Evolutionary conservation across 768 basidiomycete genomes (phyloP).

Genomic region (Lentinula aciculospora): DNA sequence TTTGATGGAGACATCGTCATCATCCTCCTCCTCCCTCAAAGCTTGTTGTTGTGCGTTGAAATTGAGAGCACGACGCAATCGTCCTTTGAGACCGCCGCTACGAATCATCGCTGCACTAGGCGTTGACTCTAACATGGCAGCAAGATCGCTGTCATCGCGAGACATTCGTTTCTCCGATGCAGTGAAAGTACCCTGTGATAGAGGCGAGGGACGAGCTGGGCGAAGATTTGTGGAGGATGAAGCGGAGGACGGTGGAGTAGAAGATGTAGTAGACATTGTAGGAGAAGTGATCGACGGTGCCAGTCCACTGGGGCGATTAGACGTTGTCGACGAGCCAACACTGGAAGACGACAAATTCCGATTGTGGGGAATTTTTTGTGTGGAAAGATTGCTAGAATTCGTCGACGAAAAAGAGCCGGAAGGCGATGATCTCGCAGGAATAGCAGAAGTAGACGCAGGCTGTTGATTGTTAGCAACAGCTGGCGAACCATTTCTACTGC

Average conservation of each 20-base stretch:
- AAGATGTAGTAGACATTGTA: constrained; percentile 25
- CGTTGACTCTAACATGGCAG: constrained; percentile 40
- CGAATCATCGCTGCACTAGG: constrained; percentile 33
- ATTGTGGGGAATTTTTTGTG: constrained; percentile 32
- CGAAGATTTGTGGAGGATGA: constrained; percentile 27
- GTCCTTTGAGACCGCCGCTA: constrained; percentile 70
- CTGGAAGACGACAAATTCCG: constrained; percentile 38
- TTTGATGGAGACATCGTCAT: constrained; percentile 28
- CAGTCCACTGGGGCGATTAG: constrained; percentile 22
- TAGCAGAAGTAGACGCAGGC: constrained; percentile 7
- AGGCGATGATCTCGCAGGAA: constrained; percentile 10
- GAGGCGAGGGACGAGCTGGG: constrained; percentile 55
- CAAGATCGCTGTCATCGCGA: constrained; percentile 68
- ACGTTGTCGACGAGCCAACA: constrained; percentile 34
- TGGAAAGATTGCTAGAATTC: constrained; percentile 12
- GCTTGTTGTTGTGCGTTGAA: constrained; percentile 49
- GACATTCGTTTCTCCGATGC: constrained; percentile 74
- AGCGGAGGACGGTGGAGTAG: constrained; percentile 23
- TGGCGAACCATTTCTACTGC: constrained; percentile 30
- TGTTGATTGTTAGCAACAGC: constrained; percentile 21
- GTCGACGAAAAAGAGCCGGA: constrained; percentile 21
- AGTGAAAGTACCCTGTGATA: constrained; percentile 60
- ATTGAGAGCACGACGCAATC: constrained; percentile 67
- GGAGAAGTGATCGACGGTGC: constrained; percentile 28
- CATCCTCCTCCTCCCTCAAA: constrained; percentile 53